Evolutionary conservation across 2,329 filamentous ascomycete species (phyloP).

Genomic region (Trichoderma koningii): DNA sequence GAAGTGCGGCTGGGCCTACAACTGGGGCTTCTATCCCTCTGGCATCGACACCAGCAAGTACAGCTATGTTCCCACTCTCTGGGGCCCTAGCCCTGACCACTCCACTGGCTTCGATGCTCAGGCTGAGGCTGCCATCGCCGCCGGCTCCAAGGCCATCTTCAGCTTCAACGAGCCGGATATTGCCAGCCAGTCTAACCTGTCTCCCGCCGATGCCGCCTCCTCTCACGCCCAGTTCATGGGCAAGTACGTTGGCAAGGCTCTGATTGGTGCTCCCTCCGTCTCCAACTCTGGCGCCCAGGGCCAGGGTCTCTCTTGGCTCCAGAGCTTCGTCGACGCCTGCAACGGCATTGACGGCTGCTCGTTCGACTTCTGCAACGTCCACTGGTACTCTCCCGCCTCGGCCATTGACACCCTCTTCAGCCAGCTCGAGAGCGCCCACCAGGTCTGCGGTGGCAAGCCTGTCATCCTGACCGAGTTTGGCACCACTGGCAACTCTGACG

Average conservation of each 20-base stretch:
- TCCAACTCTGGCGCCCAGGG: constrained; percentile 57
- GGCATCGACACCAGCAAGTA: constrained; percentile 46
- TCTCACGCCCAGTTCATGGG: constrained; percentile 58
- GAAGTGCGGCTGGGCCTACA: constrained; percentile 60
- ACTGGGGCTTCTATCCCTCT: constrained; percentile 60
- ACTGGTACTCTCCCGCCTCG: constrained; percentile 62
- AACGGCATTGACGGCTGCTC: constrained; percentile 46
- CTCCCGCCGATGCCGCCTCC: constrained; percentile 53
- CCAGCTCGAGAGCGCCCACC: constrained; percentile 53
- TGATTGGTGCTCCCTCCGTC: constrained; percentile 61
- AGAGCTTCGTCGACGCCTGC: constrained; percentile 55
- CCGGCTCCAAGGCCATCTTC: constrained; percentile 60
- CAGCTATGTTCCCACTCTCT: constrained; percentile 69
- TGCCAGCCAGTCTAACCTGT: constrained; percentile 59
- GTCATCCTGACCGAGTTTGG: constrained; percentile 69
- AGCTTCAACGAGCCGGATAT: constrained; percentile 75
- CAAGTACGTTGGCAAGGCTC: constrained; percentile 54
- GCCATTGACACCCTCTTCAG: constrained; percentile 54
- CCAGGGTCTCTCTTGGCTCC: constrained; percentile 60
- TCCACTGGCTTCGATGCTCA: constrained; percentile 53
- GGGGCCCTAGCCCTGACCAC: constrained; percentile 52
- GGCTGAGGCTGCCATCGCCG: constrained; percentile 53
- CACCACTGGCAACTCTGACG: constrained; percentile 46
- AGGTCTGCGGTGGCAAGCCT: constrained; percentile 50
- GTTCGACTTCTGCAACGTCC: constrained; percentile 62